These are phyloP conservation scores for Cladosporium sp. DNA, from an alignment of 2,329 filamentous ascomycete genomes.

Conservation along the genomic window DNA sequence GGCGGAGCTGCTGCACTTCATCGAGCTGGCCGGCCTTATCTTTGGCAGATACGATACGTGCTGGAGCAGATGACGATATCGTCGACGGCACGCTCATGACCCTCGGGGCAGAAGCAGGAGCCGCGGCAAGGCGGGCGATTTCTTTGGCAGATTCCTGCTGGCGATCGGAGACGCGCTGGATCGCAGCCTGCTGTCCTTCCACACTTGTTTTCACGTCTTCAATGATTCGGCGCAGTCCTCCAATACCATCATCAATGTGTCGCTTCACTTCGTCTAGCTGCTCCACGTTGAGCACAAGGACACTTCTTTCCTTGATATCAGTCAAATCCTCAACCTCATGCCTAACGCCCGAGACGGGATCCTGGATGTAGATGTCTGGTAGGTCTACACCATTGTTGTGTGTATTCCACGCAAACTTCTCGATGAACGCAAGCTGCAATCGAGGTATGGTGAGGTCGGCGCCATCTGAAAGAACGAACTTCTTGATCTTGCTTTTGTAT, in stretches of 20 bases:
- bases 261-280: conserved; percentile 91
- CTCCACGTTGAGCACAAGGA: conserved; percentile 92
- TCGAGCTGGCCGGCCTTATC: conserved; percentile 59
- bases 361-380: conserved; percentile 96
- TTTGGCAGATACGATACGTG: conserved; percentile 18
- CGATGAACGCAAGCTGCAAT: conserved; percentile 92
- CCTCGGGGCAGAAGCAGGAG: conserved; percentile 35
- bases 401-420: conserved; percentile 99
- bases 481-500: conserved; percentile 96
- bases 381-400: conserved; percentile 89
- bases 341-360: conserved; percentile 89
- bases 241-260: conserved; percentile 89
- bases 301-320: conserved; percentile 91
- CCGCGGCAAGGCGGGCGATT: conserved; percentile 60
- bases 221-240: conserved; percentile 74
- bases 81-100: conserved; percentile 30
- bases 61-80: conserved; percentile 16
- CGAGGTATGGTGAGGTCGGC: conserved; percentile 81
- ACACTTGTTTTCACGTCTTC: conserved; percentile 80
- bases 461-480: conserved; percentile 83
- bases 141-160: conserved; percentile 88
- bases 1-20: conserved; percentile 76
- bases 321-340: conserved; percentile 91
- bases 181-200: conserved; percentile 73
- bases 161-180: conserved; percentile 83